Evolutionary conservation across 352 stramenopile species (phyloP), one percentile per base, ranked within the genome.

Genomic region (Globisporangium solare): DNA sequence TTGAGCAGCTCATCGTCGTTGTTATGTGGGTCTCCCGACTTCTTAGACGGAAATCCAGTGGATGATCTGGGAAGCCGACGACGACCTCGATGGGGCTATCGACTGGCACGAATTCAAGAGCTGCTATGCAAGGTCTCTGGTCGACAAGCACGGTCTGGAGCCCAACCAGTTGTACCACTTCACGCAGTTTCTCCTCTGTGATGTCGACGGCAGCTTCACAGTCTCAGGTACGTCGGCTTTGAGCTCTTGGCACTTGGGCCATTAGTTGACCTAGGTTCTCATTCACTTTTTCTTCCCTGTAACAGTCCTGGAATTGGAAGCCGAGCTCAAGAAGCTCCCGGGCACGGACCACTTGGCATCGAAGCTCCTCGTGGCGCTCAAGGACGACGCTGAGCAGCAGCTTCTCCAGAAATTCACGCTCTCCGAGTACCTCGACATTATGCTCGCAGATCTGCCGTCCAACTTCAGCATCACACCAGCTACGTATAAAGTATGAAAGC

Each of bases 11-110:
- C 27, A 39, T 31, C 17, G 3, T 61, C 14, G 55, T 57, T 17
- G 27, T 20, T 46, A 15, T 5, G 24, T 12, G 6, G 7, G 2
- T 43, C 13, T 13, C 17, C 13, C 6, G 24, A 22, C 27, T 35
- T 35, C 5, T 35, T 51, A 97, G 79, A 80, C 76, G 42, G 90
- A 98, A 54, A 74, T 97, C 15, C 88, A 98, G 58, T 94, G 97
- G 71, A 98, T 99, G 74, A 96, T 98, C 50, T 99, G 95, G 96
- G 95, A 98, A 67, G 84, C 97, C 3, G 96, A 98, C 70, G 92
- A 98, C 57, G 96, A 98, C 51, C 70, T 97, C 15, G 95, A 99
- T 71, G 91, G 86, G 27, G 73, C 66, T 43, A 62, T 98, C 50
- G 87, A 88, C 50, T 97, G 90, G 85, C 79, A 97, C 32, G 96